Base-by-base conservation (phyloP, 768 basidiomycete genomes). In the Boletus pseudopeckii region DNA sequence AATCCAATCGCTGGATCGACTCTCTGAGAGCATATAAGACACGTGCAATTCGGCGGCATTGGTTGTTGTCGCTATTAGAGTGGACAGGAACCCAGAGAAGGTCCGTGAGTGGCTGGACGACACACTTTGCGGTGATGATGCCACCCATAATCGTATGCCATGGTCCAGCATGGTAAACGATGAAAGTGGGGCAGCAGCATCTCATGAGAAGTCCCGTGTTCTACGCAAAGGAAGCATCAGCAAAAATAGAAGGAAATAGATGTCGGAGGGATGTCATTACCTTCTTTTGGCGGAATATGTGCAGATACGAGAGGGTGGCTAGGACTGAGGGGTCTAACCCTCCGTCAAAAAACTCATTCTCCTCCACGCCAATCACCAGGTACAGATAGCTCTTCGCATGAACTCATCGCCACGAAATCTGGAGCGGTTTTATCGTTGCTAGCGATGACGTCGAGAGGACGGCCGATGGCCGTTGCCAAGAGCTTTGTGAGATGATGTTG, bases 61-160 rank as follows among this genome's bases (percentile, higher is more conserved):
- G 65, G 3, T 24, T 14, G 11, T 68, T 60, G 17, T 70, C 62
- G 10, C 44, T 30, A 9, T 46, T 40, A 47, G 59, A 57, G 41
- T 47, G 56, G 32, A 22, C 4, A 15, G 61, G 68, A 15, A 70
- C 7, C 64, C 66, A 72, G 4, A 67, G 30, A 30, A 66, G 59
- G 38, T 72, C 74, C 0, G 70, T 74, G 15, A 75, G 68, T n/a
- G 54, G 58, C 40, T 74, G 71, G 20, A 72, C 63, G 14, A 76
- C 54, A 36, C 63, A 62, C 2, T 50, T 48, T 36, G 57, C 43
- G 0, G 68, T 70, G 14, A 69, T 22, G 8, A 74, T 54, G 22
- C 57, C 69, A n/a, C 74, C 72, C 48, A 71, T 55, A 39, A 75
- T 56, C 17, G 52, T 26, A 10, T 76, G 39, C 64, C 65, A 71